A percentile compares a stretch with the other conserved stretches of the same genome.
These are phyloP conservation scores for Vaccinium myrtillus DNA, from an alignment of 148 eudicot genomes.

Conservation along the genomic window DNA sequence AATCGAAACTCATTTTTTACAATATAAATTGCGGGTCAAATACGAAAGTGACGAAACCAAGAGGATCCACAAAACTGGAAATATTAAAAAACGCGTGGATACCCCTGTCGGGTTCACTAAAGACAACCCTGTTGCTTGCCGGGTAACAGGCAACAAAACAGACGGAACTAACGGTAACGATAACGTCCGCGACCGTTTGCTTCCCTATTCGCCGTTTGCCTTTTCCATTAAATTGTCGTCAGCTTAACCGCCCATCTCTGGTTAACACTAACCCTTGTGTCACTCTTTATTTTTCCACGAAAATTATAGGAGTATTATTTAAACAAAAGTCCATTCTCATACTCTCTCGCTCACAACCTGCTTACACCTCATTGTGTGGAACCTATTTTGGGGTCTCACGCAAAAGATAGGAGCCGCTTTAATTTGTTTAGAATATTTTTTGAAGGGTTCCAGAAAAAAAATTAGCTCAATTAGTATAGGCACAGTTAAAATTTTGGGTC, in stretches of 20 bases:
- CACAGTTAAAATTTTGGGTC: no score
- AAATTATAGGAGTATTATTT: no score
- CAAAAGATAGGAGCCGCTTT: no score
- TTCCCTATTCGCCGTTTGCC: neutral
- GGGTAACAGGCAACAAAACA: constrained; percentile 42
- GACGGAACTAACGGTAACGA: constrained; percentile 32
- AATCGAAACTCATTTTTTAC: no score
- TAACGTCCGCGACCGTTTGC: neutral
- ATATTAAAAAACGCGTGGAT: neutral
- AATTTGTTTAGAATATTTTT: no score
- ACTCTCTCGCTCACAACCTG: no score
- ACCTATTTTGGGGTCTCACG: no score
- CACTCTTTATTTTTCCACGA: no score
- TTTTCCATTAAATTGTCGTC: constrained; percentile 5
- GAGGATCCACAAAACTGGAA: neutral
- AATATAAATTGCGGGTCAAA: neutral
- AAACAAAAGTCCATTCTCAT: no score
- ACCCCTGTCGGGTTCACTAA: constrained; percentile 38
- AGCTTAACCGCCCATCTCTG: constrained; percentile 17
- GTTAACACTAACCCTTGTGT: neutral
- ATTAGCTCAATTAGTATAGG: no score
- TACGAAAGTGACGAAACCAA: neutral
- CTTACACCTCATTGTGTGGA: no score
- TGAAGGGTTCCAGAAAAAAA: no score
- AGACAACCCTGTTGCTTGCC: constrained; percentile 53